Conservation (phyloP, 768 basidiomycete genomes). For the Tulasnella calospora region DNA sequence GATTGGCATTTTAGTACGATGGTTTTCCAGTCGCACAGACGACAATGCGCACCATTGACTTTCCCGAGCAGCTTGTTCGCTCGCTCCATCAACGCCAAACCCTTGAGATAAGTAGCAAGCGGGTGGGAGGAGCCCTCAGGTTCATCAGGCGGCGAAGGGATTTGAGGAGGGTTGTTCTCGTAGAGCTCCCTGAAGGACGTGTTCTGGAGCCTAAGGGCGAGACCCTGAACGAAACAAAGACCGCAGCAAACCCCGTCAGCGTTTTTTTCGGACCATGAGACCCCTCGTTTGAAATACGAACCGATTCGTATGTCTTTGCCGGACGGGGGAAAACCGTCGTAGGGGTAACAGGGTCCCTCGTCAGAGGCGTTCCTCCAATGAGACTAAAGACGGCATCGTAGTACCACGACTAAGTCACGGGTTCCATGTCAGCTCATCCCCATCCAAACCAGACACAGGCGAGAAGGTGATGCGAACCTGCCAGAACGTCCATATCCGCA, state of each 20-base stretch:
- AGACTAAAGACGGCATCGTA: constrained; percentile 18
- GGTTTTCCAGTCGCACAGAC: not conserved
- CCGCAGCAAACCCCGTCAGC: not conserved
- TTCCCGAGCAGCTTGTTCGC: constrained; percentile 18
- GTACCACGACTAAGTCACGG: constrained; percentile 13
- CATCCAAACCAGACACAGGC: not conserved
- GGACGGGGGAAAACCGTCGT: constrained; percentile 22
- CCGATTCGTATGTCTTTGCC: constrained; percentile 7
- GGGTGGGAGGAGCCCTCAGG: constrained; percentile 2
- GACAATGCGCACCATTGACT: constrained; percentile 1
- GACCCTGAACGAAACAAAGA: not conserved
- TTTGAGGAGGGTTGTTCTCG: constrained; percentile 21
- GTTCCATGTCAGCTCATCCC: not conserved
- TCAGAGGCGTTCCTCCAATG: constrained; percentile 16
- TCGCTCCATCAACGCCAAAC: constrained; percentile 18
- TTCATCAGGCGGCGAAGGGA: not conserved
- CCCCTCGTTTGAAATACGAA: not conserved
- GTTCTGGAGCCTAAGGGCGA: not conserved
- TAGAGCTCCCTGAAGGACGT: constrained; percentile 18
- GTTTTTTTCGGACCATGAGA: not conserved
- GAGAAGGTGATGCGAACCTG: not conserved
- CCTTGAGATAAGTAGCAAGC: constrained; percentile 19
- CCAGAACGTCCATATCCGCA: constrained; percentile 24
- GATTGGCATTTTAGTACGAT: not conserved
- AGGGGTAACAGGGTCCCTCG: not conserved